phyloP scores from a whole-genome alignment of 2,329 filamentous ascomycete genomes.

The Ilyonectria sp. region DNA sequence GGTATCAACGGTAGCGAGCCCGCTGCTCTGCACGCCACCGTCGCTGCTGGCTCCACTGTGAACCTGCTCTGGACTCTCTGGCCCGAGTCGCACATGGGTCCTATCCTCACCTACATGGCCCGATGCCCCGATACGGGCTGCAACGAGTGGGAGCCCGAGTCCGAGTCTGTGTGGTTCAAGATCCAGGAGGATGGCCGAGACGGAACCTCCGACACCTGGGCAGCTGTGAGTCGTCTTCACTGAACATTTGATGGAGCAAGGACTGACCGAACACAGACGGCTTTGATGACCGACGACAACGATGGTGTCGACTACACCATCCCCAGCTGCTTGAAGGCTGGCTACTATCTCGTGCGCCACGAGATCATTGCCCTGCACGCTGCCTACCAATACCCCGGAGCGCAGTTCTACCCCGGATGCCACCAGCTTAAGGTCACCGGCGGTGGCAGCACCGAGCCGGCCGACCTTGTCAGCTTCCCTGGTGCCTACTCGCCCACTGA shows the following conservation, averaged over 20 bases:
- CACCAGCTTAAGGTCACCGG: slow-evolving; percentile 70
- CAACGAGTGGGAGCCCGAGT: slow-evolving; percentile 63
- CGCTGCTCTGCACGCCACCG: slow-evolving; percentile 68
- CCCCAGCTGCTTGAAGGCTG: slow-evolving; percentile 65
- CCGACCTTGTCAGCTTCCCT: slow-evolving; percentile 64
- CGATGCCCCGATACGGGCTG: slow-evolving; percentile 68
- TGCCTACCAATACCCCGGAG: slow-evolving; percentile 64
- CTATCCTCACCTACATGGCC: slow-evolving; percentile 73
- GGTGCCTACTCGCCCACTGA: slow-evolving; percentile 67
- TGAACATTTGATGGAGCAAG: not conserved
- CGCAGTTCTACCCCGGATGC: slow-evolving; percentile 72
- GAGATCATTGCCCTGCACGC: slow-evolving; percentile 71
- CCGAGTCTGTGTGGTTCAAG: slow-evolving; percentile 70
- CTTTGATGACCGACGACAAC: slow-evolving; percentile 63
- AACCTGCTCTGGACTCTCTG: slow-evolving; percentile 69
- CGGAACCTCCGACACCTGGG: slow-evolving; percentile 67
- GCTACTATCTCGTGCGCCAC: slow-evolving; percentile 72
- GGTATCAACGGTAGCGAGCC: slow-evolving; percentile 65
- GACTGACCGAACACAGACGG: slow-evolving; percentile 47
- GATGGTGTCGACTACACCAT: slow-evolving; percentile 66
- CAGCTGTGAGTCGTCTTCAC: slow-evolving; percentile 48
- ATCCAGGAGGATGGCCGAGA: slow-evolving; percentile 64
- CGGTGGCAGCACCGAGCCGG: slow-evolving; percentile 59
- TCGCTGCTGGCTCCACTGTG: slow-evolving; percentile 67
- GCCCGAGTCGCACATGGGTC: slow-evolving; percentile 67